phyloP scores from a whole-genome alignment of 306 rosid genomes.

The Lathyrus sativus region DNA sequence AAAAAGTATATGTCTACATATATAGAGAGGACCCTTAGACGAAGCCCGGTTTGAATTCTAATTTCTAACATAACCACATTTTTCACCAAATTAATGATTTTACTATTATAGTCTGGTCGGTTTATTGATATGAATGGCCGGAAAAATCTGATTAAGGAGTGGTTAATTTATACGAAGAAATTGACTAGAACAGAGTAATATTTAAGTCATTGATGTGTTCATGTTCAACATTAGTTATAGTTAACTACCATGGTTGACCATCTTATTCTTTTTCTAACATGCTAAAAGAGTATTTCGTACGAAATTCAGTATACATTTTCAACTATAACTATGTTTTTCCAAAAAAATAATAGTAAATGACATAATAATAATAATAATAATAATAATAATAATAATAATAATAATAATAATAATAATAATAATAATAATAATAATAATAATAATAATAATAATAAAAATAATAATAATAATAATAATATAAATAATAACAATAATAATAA shows the following conservation, averaged over 20 bases:
- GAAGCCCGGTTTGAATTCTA: not conserved
- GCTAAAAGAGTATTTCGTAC: not conserved
- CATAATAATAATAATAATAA: too few relatives aligned
- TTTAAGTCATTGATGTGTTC: not conserved
- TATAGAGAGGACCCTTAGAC: not conserved
- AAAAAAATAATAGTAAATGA: too few relatives aligned
- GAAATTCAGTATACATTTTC: not conserved
- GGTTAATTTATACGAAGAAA: not conserved
- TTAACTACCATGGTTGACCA: constrained; percentile 22
- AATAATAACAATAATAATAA: too few relatives aligned
- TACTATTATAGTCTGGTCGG: not conserved
- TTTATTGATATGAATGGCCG: constrained; percentile 14
- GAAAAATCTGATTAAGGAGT: constrained; percentile 23
- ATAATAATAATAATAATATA: too few relatives aligned
- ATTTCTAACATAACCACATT: not conserved
- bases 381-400: too few relatives aligned
- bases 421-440: too few relatives aligned
- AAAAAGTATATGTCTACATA: constrained; percentile 15
- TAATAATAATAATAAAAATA: too few relatives aligned
- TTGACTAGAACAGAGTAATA: constrained; percentile 18
- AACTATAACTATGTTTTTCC: too few relatives aligned
- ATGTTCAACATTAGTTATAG: constrained; percentile 16
- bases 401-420: too few relatives aligned
- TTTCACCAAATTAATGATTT: not conserved
- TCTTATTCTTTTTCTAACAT: constrained; percentile 14